Conservation (phyloP, 192 early-diverging fungal species). For the Phlyctochytrium bullatum region DNA sequence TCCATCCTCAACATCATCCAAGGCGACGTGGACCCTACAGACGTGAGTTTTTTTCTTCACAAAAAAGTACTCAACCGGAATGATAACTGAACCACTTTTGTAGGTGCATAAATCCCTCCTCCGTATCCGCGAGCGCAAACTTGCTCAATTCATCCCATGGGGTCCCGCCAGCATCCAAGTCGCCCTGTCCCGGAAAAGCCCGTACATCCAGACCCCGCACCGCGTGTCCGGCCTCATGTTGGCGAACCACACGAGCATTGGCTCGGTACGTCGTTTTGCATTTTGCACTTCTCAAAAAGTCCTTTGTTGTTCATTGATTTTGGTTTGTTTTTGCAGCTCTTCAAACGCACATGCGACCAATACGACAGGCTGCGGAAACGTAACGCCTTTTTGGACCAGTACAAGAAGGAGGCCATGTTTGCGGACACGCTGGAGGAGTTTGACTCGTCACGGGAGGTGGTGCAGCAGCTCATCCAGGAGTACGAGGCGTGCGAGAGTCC, state of each 20-base stretch:
- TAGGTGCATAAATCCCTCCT: conserved; percentile 97
- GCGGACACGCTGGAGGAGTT: conserved; percentile 85
- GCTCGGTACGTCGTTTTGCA: conserved; percentile 51
- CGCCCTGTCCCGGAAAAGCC: conserved; percentile 88
- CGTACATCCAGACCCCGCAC: conserved; percentile 88
- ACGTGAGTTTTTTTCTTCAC: conserved; percentile 50
- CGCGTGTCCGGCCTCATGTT: conserved; percentile 97
- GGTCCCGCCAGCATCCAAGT: conserved; percentile 99
- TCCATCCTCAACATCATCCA: conserved; percentile 99
- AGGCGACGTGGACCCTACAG: conserved; percentile 96
- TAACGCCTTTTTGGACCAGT: conserved; percentile 95
- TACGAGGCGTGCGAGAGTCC: conserved; percentile 93
- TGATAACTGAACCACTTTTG: conserved; percentile 15
- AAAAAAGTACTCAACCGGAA: not conserved
- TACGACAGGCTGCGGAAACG: conserved; percentile 91
- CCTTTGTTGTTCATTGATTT: too few species aligned
- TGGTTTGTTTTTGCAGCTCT: conserved; percentile 57
- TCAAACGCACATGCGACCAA: conserved; percentile 88
- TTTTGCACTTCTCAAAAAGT: conserved; percentile 2
- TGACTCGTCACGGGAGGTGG: conserved; percentile 83
- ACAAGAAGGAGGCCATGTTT: conserved; percentile 68
- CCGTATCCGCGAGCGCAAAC: conserved; percentile 87
- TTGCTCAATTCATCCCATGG: conserved; percentile 99
- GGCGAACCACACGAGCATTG: conserved; percentile 96
- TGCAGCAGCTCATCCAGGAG: conserved; percentile 89